Evolutionary conservation across 495 filamentous ascomycete genomes (phyloP).

Genomic region (Acidiella bohemica): DNA sequence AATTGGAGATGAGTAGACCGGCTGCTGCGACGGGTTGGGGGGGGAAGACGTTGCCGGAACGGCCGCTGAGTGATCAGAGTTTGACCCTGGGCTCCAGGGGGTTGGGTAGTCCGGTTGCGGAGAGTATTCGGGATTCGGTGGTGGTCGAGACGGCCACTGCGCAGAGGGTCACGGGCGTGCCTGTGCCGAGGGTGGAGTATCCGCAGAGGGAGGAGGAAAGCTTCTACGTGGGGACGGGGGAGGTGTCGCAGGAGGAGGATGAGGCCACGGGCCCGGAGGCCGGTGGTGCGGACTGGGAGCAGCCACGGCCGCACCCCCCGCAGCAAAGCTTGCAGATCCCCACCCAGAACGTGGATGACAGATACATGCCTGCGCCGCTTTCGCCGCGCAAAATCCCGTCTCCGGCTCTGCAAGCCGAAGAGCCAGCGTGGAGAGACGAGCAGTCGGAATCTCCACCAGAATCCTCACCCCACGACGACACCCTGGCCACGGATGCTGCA

Average conservation of each 20-base stretch:
- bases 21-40: conserved; percentile 21
- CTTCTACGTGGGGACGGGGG: conserved; percentile 27
- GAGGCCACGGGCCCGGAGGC: background rate
- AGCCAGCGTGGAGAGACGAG: conserved; percentile 17
- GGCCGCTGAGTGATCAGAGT: conserved; percentile 59
- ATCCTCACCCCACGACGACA: too few relatives aligned
- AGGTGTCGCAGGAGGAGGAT: conserved; percentile 16
- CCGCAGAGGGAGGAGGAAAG: conserved; percentile 4
- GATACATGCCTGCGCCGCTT: conserved; percentile 48
- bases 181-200: conserved; percentile 25
- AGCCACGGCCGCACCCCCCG: too few relatives aligned
- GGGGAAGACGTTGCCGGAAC: conserved; percentile 43
- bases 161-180: conserved; percentile 33
- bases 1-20: conserved; percentile 40
- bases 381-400: conserved; percentile 41
- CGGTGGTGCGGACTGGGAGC: too few relatives aligned
- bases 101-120: conserved; percentile 12
- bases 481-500: too few relatives aligned
- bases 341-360: background rate
- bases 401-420: conserved; percentile 12
- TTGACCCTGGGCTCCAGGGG: background rate
- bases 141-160: conserved; percentile 36
- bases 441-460: too few relatives aligned
- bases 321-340: too few relatives aligned
- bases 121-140: conserved; percentile 23